Evolutionary conservation across 176 grass and related monocot species (phyloP).

Genomic region (Saccharum spontaneum): DNA sequence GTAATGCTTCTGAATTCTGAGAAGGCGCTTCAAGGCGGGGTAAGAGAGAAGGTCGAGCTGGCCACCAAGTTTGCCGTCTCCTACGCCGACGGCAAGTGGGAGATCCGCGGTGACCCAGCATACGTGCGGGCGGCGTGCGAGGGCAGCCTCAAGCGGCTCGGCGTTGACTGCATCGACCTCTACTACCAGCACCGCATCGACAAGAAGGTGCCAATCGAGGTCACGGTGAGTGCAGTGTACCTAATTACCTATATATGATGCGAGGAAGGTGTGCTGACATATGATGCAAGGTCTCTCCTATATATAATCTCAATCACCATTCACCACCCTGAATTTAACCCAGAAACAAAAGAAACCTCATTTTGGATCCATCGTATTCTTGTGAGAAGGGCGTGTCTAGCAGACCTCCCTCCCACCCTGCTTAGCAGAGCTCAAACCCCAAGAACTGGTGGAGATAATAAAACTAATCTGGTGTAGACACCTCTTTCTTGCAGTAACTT

Average conservation of each 20-base stretch:
- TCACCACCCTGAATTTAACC: background rate
- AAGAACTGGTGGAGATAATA: background rate
- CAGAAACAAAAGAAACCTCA: background rate
- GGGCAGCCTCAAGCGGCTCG: constrained; percentile 52
- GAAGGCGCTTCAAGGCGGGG: constrained; percentile 53
- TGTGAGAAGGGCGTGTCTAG: background rate
- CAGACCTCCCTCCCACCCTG: no score
- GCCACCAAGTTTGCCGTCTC: constrained; percentile 64
- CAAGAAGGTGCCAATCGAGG: constrained; percentile 55
- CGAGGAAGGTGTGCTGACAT: background rate
- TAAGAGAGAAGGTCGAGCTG: constrained; percentile 58
- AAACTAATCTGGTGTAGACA: background rate
- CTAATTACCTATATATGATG: no score
- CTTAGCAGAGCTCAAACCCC: no score
- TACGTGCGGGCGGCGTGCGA: constrained; percentile 66
- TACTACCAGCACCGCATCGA: constrained; percentile 76
- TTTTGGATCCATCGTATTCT: background rate
- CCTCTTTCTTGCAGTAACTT: background rate
- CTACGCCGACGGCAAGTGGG: background rate
- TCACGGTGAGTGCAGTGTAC: constrained; percentile 47
- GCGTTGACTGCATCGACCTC: constrained; percentile 56
- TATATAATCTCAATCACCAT: background rate
- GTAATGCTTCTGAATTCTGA: background rate
- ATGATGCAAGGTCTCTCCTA: background rate
- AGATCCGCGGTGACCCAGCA: constrained; percentile 41